phyloP scores from a whole-genome alignment of 2,329 filamentous ascomycete species.

The Trichoderma citrinoviride region DNA sequence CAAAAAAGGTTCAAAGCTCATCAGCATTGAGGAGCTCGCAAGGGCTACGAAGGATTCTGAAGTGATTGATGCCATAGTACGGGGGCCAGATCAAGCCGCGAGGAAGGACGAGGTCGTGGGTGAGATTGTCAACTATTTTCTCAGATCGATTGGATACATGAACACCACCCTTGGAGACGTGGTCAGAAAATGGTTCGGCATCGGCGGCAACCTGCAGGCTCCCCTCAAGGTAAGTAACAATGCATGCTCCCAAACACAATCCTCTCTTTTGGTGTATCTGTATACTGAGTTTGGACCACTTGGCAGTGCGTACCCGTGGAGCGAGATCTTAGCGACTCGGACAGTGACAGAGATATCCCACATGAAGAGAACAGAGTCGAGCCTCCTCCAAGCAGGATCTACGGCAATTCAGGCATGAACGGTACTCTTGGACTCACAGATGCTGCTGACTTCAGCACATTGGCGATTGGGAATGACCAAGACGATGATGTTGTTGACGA shows the following conservation, averaged over 20 bases:
- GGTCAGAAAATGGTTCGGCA: not conserved
- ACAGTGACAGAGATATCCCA: not conserved
- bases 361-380: not conserved
- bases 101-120: not conserved
- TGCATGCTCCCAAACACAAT: no score
- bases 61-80: not conserved
- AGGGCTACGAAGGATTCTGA: not conserved
- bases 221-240: not conserved
- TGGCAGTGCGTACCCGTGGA: not conserved
- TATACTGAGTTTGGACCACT: not conserved
- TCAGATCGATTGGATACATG: slow-evolving; percentile 3
- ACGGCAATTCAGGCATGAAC: not conserved
- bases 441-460: not conserved
- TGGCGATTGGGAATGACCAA: not conserved
- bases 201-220: not conserved
- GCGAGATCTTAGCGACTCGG: not conserved
- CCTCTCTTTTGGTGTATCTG: not conserved
- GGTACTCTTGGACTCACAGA: not conserved
- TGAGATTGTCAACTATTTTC: not conserved
- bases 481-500: not conserved
- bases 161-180: not conserved
- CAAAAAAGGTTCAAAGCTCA: not conserved
- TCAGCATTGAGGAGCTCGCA: not conserved
- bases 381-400: not conserved
- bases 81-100: not conserved